Evolutionary conservation across 768 basidiomycete genomes (phyloP).

Genomic region (Astraeus odoratus): DNA sequence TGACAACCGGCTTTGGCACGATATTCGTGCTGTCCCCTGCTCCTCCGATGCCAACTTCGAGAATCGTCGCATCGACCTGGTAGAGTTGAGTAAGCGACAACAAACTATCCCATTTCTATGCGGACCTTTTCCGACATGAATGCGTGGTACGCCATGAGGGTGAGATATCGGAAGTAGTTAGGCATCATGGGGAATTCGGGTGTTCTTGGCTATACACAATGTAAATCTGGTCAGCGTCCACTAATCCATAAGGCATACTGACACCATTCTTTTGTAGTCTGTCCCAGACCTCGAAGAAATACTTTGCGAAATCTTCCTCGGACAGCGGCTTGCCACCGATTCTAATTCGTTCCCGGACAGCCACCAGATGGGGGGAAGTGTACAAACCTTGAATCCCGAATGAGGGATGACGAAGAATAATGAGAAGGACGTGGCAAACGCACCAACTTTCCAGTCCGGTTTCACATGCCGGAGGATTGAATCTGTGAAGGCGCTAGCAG

Average conservation of each 20-base stretch:
- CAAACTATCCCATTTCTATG: neutral
- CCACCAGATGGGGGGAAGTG: conserved; percentile 94
- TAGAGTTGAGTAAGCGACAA: neutral
- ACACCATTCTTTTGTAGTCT: conserved; percentile 64
- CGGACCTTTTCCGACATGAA: conserved; percentile 67
- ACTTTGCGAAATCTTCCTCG: conserved; percentile 81
- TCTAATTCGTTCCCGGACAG: conserved; percentile 92
- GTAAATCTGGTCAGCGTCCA: conserved; percentile 1
- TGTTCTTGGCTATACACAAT: conserved; percentile 35
- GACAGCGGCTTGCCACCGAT: conserved; percentile 87
- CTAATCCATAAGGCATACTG: conserved; percentile 8
- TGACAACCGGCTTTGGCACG: conserved; percentile 83
- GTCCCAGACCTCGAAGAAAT: conserved; percentile 97
- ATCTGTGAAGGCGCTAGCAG: conserved; percentile 89
- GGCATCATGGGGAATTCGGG: conserved; percentile 66
- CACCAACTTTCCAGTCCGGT: conserved; percentile 79
- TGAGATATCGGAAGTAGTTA: conserved; percentile 90
- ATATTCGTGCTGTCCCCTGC: conserved; percentile 93
- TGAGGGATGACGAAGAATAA: conserved; percentile 1
- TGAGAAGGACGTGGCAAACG: conserved; percentile 15
- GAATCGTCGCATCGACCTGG: conserved; percentile 78
- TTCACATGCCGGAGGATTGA: conserved; percentile 73
- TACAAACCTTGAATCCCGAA: conserved; percentile 61
- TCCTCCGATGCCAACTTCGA: conserved; percentile 97
- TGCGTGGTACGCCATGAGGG: conserved; percentile 85